A percentile compares a stretch with the other conserved stretches of the same genome.
Evolutionary conservation across 495 filamentous ascomycete genomes (phyloP).

Genomic region (Evernia prunastri): DNA sequence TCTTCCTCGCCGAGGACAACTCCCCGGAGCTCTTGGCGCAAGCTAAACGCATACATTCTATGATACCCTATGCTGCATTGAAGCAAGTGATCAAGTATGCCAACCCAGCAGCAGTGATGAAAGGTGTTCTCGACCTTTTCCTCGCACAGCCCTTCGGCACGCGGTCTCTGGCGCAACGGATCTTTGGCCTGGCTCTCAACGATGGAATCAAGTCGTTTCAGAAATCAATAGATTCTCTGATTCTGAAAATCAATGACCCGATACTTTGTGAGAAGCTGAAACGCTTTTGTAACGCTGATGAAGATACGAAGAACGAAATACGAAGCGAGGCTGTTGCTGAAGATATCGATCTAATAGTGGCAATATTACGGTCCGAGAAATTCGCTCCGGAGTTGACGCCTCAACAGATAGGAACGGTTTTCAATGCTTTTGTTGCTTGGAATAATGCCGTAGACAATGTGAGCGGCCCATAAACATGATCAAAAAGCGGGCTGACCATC

Average conservation of each 20-base stretch:
- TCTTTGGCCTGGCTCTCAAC: constrained; percentile 83
- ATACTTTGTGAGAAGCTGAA: constrained; percentile 79
- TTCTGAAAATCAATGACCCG: constrained; percentile 65
- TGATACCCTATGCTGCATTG: constrained; percentile 84
- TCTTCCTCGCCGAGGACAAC: constrained; percentile 97
- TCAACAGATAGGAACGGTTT: constrained; percentile 73
- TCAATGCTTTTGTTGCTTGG: constrained; percentile 96
- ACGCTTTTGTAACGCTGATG: constrained; percentile 65
- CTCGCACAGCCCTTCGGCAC: constrained; percentile 90
- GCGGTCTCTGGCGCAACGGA: constrained; percentile 82
- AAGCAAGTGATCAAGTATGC: constrained; percentile 96
- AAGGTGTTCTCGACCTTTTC: constrained; percentile 85
- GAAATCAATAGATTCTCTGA: constrained; percentile 71
- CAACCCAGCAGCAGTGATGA: constrained; percentile 95
- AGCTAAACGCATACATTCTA: constrained; percentile 82
- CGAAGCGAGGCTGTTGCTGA: constrained; percentile 64
- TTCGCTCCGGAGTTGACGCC: constrained; percentile 60
- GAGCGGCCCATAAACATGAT: constrained; percentile 20
- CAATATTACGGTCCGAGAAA: constrained; percentile 67
- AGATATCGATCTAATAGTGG: constrained; percentile 73
- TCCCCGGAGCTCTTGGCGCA: constrained; percentile 93
- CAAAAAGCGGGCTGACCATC: constrained; percentile 21
- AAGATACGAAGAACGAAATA: constrained; percentile 64
- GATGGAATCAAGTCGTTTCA: constrained; percentile 84
- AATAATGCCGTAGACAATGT: constrained; percentile 88